Evolutionary conservation across 768 basidiomycete genomes (phyloP), one percentile per base, ranked within the genome.

Genomic region (Russula olivacea): DNA sequence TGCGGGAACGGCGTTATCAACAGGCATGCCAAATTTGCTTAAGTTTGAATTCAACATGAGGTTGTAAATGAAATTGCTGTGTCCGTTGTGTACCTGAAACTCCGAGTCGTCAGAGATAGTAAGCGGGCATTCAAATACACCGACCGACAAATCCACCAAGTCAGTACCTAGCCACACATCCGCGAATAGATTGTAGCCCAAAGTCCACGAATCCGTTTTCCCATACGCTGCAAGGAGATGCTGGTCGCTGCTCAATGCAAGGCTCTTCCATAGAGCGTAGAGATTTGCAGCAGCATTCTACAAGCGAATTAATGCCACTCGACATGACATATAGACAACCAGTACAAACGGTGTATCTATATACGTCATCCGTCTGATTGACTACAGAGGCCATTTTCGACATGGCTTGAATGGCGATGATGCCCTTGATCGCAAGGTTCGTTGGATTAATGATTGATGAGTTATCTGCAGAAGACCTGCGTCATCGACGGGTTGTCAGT

Each of bases 361-460:
- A 32, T 0, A 64, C 68, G 17, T 73, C 69, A 0, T 32, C 56
- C 0, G 36, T 28, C 8, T 70, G 28, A 0, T 70, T 68, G 14
- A 72, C 43, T 2, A 68, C 58, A 1, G 71, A 66, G 4, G 78
- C 76, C 45, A 88, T 83, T 61, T 81, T 74, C 3, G 81, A 76
- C 84, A 88, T 86, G 7, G 82, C 83, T 64, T 80, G 74, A 69
- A 88, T 85, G 6, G 84, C 86, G 54, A 86, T 73, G 62, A 87
- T 85, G 34, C 86, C 87, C 68, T 88, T 89, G 72, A 87, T 82
- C n/a, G 23, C 23, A 28, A 87, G 75, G 68, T 87, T 87, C 17
- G 86, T 87, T 69, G 86, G 83, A 67, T 87, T 86, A 11, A 77
- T 77, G 28, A 38, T 58, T 0, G 45, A 14, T 6, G 38, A 11